Conservation (phyloP, 805 yeast species). For the Teunomyces pallodes region DNA sequence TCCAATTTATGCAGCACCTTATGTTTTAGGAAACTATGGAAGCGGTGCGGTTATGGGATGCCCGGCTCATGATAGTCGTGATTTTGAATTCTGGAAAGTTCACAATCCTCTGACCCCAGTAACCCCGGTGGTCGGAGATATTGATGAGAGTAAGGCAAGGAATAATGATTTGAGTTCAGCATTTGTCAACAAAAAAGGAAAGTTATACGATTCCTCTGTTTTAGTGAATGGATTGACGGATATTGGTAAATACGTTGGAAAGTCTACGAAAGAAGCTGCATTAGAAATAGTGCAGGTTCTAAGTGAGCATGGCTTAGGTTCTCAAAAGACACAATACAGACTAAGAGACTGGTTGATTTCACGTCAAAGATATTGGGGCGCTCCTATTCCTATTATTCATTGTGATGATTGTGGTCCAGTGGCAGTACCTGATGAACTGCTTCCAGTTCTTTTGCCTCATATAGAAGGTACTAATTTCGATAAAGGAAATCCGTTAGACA, state of each 20-base stretch:
- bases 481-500: conserved; percentile 63
- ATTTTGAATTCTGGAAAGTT: conserved; percentile 71
- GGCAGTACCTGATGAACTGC: conserved; percentile 83
- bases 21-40: conserved; percentile 81
- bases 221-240: conserved; percentile 24
- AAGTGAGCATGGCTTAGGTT: conserved; percentile 41
- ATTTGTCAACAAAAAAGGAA: conserved; percentile 47
- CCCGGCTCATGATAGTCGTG: conserved; percentile 90
- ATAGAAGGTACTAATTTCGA: conserved; percentile 52
- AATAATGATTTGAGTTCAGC: conserved; percentile 43
- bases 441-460: conserved; percentile 80
- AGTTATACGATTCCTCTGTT: conserved; percentile 26
- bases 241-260: conserved; percentile 47
- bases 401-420: conserved; percentile 85
- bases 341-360: conserved; percentile 93
- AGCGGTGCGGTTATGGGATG: conserved; percentile 98
- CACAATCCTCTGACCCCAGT: conserved; percentile 51
- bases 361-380: conserved; percentile 97
- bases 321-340: conserved; percentile 50
- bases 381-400: conserved; percentile 94
- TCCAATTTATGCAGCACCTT: conserved; percentile 89
- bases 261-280: conserved; percentile 51
- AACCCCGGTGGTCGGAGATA: conserved; percentile 46
- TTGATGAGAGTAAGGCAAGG: conserved; percentile 11
- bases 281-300: conserved; percentile 43